phyloP scores from a whole-genome alignment of 176 grass and related monocot species.

The Carex cristatella region DNA sequence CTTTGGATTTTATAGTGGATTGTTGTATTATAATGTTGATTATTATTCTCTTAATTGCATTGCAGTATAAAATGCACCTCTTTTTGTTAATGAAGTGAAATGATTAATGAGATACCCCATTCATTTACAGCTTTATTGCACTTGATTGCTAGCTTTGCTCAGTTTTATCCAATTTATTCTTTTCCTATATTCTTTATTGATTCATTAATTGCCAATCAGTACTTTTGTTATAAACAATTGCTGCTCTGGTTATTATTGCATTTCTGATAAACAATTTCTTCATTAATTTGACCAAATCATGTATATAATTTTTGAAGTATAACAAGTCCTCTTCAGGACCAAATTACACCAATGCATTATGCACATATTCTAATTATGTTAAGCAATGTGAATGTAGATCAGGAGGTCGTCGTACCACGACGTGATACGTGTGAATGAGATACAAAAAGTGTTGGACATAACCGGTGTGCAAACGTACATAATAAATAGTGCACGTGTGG shows the following conservation, averaged over 20 bases:
- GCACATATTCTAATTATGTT: not conserved
- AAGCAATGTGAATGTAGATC: slow-evolving; percentile 45
- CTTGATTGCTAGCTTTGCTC: not conserved
- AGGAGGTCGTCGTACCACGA: slow-evolving; percentile 97
- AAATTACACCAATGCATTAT: slow-evolving; percentile 5
- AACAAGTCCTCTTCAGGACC: not conserved
- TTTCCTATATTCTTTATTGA: not conserved
- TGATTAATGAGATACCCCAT: not conserved
- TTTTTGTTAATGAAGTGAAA: not conserved
- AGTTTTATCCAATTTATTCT: too few species aligned
- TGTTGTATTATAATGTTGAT: not conserved
- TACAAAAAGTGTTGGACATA: slow-evolving; percentile 94
- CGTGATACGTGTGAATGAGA: slow-evolving; percentile 91
- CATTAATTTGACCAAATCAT: not conserved
- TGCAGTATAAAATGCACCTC: not conserved
- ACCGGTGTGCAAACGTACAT: slow-evolving; percentile 91
- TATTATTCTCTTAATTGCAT: not conserved
- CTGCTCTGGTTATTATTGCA: not conserved
- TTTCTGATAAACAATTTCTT: not conserved
- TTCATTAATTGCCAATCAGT: not conserved
- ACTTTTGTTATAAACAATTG: not conserved
- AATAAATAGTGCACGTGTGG: slow-evolving; percentile 95
- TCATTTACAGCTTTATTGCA: not conserved
- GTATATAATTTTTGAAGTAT: not conserved
- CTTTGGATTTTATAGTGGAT: not conserved